Evolutionary conservation across 2,329 filamentous ascomycete species (phyloP).

Genomic region (Aspergillus melleus): DNA sequence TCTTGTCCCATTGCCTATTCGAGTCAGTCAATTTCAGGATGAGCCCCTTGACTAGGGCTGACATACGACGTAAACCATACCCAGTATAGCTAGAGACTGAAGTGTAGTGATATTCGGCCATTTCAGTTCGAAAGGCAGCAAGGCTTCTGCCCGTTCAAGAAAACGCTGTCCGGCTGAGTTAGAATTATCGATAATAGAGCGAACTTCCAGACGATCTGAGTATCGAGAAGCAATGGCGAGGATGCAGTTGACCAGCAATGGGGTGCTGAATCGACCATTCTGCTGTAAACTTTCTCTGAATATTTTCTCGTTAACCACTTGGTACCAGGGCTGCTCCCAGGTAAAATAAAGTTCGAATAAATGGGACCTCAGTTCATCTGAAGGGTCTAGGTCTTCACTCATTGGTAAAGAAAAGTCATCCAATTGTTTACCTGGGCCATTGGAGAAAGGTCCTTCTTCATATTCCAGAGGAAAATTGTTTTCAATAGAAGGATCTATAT

Average conservation of each 20-base stretch:
- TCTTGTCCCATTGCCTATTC: conserved; percentile 35
- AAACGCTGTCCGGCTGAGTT: conserved; percentile 33
- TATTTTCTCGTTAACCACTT: neutral
- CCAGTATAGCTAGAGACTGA: neutral
- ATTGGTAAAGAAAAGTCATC: neutral
- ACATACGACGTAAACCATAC: neutral
- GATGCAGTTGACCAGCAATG: conserved; percentile 27
- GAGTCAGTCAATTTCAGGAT: neutral
- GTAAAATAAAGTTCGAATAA: neutral
- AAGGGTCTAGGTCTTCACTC: neutral
- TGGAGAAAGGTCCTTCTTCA: neutral
- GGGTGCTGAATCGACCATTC: neutral
- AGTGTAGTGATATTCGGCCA: neutral
- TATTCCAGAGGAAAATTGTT: neutral
- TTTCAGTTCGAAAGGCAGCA: neutral
- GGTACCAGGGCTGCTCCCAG: neutral
- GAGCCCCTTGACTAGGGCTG: neutral
- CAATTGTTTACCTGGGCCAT: neutral
- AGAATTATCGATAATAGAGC: conserved; percentile 29
- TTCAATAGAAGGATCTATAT: neutral
- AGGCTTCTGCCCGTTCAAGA: neutral
- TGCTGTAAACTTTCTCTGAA: neutral
- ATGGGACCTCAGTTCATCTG: neutral
- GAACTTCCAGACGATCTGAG: conserved; percentile 32
- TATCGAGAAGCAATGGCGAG: conserved; percentile 37